phyloP scores from a whole-genome alignment of 2,329 filamentous ascomycete species.

The Zymoseptoria ardabiliae region DNA sequence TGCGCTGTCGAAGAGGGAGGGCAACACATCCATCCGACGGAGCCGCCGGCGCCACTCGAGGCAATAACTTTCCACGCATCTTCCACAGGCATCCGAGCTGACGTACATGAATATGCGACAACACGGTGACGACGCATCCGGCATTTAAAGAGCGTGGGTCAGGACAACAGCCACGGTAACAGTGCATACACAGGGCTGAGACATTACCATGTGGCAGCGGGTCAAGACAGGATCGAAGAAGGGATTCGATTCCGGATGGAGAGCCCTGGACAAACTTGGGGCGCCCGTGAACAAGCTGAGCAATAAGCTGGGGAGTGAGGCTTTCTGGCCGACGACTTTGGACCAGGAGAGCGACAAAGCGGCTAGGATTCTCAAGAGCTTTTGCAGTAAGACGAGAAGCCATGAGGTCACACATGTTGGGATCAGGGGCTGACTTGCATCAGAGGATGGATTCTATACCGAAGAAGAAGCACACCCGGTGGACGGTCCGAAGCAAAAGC shows the following conservation, averaged over 20 bases:
- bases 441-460: constrained; percentile 62
- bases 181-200: not conserved
- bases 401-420: no score
- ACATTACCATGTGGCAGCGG: constrained; percentile 43
- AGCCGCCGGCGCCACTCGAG: not conserved
- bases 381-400: constrained; percentile 59
- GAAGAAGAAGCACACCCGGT: constrained; percentile 43
- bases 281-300: constrained; percentile 72
- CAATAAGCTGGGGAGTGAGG: constrained; percentile 73
- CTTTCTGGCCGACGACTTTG: constrained; percentile 77
- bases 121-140: not conserved
- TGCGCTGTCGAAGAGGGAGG: not conserved
- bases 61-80: not conserved
- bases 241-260: constrained; percentile 68
- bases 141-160: not conserved
- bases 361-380: constrained; percentile 78
- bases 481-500: constrained; percentile 52
- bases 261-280: constrained; percentile 55
- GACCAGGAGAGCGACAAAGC: constrained; percentile 90
- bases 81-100: not conserved
- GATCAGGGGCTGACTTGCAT: not conserved
- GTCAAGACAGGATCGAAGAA: constrained; percentile 52
- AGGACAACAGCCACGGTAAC: not conserved
- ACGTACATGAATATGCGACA: not conserved
- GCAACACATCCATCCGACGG: not conserved